These are phyloP conservation scores for Cladosporium sp. DNA, from an alignment of 2,329 filamentous ascomycete species.

Conservation along the genomic window DNA sequence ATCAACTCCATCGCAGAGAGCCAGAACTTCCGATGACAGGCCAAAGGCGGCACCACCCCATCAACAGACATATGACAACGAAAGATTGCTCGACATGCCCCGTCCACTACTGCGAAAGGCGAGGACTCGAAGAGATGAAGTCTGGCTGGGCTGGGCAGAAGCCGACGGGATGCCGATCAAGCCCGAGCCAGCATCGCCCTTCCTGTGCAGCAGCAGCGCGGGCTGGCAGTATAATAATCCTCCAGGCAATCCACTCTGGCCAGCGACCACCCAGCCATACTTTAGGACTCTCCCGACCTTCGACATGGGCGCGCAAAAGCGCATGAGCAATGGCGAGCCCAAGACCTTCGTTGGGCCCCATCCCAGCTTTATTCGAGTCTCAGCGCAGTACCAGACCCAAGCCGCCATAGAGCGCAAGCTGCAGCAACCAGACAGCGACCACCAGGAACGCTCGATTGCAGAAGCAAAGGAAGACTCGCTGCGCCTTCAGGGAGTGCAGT, in stretches of 20 bases:
- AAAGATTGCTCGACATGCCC: background rate
- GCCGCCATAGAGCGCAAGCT: conserved; percentile 75
- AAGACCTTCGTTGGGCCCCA: conserved; percentile 51
- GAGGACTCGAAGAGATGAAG: background rate
- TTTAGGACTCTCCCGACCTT: background rate
- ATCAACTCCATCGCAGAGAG: background rate
- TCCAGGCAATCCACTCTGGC: background rate
- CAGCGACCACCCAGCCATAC: background rate
- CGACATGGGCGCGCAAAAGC: conserved; percentile 35
- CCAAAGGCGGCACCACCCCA: background rate
- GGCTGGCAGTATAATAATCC: background rate
- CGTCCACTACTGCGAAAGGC: background rate
- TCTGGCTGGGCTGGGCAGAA: conserved; percentile 3
- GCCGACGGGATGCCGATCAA: conserved; percentile 4
- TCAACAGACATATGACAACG: background rate
- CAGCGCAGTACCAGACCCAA: conserved; percentile 78
- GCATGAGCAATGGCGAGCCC: conserved; percentile 35
- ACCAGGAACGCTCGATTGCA: conserved; percentile 56
- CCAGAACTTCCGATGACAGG: background rate
- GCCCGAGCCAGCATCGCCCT: conserved; percentile 2
- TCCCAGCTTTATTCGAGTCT: conserved; percentile 64
- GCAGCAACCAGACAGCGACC: conserved; percentile 52
- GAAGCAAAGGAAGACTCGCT: conserved; percentile 73
- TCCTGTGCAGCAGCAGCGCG: background rate
- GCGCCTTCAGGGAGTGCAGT: conserved; percentile 80